A percentile compares a stretch with the other conserved stretches of the same genome.
Evolutionary conservation across 2,329 filamentous ascomycete species (phyloP).

Genomic region (Colletotrichum tanaceti): DNA sequence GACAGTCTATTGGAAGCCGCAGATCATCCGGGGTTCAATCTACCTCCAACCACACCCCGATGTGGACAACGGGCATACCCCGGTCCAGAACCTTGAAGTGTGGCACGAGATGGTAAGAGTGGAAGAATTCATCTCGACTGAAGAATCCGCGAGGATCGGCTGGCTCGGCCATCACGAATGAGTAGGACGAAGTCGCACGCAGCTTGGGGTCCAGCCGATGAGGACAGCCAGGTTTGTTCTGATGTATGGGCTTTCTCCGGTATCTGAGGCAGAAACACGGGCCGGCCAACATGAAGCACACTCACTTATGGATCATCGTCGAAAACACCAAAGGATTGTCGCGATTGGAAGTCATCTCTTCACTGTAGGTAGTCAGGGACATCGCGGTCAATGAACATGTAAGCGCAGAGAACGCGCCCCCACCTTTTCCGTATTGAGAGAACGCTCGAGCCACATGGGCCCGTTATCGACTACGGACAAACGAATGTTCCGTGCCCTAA

Average conservation of each 20-base stretch:
- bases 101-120: background rate
- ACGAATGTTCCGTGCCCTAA: constrained; percentile 38
- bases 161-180: background rate
- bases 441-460: background rate
- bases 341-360: background rate
- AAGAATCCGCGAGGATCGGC: background rate
- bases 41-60: background rate
- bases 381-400: background rate
- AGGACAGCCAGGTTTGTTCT: background rate
- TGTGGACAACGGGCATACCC: background rate
- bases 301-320: background rate
- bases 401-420: background rate
- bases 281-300: background rate
- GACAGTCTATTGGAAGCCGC: background rate
- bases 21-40: background rate
- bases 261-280: constrained; percentile 3
- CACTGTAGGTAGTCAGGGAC: background rate
- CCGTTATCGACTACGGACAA: constrained; percentile 4
- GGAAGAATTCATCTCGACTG: background rate
- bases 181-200: constrained; percentile 1
- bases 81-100: background rate
- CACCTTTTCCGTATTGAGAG: background rate
- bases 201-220: constrained; percentile 10
- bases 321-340: background rate
- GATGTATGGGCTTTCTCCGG: constrained; percentile 8